Base-by-base conservation (phyloP, 2,329 filamentous ascomycete genomes). In the Apiospora arundinis region DNA sequence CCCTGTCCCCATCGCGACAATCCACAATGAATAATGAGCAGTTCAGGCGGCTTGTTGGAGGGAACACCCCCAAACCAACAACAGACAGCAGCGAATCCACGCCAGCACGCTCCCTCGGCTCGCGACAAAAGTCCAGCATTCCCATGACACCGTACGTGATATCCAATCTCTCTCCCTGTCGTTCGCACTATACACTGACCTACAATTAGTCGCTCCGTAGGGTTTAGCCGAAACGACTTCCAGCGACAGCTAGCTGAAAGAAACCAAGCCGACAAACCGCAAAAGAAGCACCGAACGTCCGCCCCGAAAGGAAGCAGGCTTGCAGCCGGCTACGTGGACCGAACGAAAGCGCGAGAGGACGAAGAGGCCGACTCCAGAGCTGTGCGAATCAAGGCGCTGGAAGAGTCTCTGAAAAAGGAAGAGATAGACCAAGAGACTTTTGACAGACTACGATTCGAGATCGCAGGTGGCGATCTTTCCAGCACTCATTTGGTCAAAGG, bases 401-500 rank as follows among this genome's bases (percentile, higher is more conserved):
- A 97, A 77, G 91, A 96, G 78, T 88, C 92, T 76, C 87, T 95
- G 74, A 96, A 96, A 82, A 86, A 95, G 63, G 93, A 93, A 67
- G 91, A 97, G 82, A 95, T 98, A 74, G 93, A 97, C 75, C 88
- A 90, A 75, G 88, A 88, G 67, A 94, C 91, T 0, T 97, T 97
- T 80, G 91, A 95, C 76, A 90, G 88, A 76, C 81, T 95, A 52
- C 86, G 92, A 45, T 89, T 89, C 74, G 89, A 97, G 76, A 94
- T 98, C 70, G 89, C 94, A 0, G 95, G 95, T 4, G 95, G 95
- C 9, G 93, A 97, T 80, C 82, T 95, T 28, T 85, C 85, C 18
- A 94, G 91, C 76, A 97, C 95, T 18, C 94, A 97, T 85, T 83
- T 98, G 74, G 92, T 98, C 67, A 98, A 98, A 79, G 96, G 96